A percentile compares a stretch with the other conserved stretches of the same genome.
Evolutionary conservation across 352 stramenopile genomes (phyloP).

Genomic region (Phytophthora niederhauseri): DNA sequence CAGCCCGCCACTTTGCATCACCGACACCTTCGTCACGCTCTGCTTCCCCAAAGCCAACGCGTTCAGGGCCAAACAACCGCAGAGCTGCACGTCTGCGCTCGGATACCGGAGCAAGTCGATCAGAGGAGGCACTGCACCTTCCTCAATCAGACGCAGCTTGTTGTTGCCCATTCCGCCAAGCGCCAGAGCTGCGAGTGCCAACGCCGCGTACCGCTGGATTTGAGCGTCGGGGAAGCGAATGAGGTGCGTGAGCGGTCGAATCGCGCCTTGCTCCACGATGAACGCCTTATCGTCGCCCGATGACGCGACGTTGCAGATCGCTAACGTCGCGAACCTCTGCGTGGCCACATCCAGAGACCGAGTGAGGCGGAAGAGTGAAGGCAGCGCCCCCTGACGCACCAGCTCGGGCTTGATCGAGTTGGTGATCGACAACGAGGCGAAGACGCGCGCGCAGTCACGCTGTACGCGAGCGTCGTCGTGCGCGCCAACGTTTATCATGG

Average conservation of each 20-base stretch:
- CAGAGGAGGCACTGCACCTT: slow-evolving; percentile 92
- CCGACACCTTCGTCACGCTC: slow-evolving; percentile 83
- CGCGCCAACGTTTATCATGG: slow-evolving; percentile 72
- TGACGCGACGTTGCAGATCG: slow-evolving; percentile 94
- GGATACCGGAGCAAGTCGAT: slow-evolving; percentile 95
- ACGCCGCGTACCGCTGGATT: slow-evolving; percentile 95
- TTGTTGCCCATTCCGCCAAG: slow-evolving; percentile 93
- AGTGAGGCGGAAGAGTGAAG: slow-evolving; percentile 93
- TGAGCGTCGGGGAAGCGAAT: slow-evolving; percentile 95
- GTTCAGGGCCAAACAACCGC: slow-evolving; percentile 93
- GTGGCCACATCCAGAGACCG: slow-evolving; percentile 93
- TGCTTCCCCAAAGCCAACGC: slow-evolving; percentile 89
- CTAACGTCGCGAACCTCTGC: slow-evolving; percentile 95
- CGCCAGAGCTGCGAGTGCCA: slow-evolving; percentile 92
- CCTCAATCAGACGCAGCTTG: slow-evolving; percentile 93
- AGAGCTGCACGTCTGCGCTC: slow-evolving; percentile 94
- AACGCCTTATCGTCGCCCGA: slow-evolving; percentile 83
- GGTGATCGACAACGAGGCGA: slow-evolving; percentile 92
- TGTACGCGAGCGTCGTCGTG: slow-evolving; percentile 93
- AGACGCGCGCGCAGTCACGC: slow-evolving; percentile 90
- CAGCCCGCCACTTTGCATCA: slow-evolving; percentile 92
- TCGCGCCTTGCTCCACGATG: slow-evolving; percentile 92
- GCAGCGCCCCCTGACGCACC: slow-evolving; percentile 80
- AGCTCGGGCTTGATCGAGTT: slow-evolving; percentile 86
- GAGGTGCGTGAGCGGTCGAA: slow-evolving; percentile 95